Percentiles rank a stretch among this genome's conserved stretches.
Evolutionary conservation across 2,329 filamentous ascomycete genomes (phyloP).

Genomic region (Talaromyces albobiverticillius): DNA sequence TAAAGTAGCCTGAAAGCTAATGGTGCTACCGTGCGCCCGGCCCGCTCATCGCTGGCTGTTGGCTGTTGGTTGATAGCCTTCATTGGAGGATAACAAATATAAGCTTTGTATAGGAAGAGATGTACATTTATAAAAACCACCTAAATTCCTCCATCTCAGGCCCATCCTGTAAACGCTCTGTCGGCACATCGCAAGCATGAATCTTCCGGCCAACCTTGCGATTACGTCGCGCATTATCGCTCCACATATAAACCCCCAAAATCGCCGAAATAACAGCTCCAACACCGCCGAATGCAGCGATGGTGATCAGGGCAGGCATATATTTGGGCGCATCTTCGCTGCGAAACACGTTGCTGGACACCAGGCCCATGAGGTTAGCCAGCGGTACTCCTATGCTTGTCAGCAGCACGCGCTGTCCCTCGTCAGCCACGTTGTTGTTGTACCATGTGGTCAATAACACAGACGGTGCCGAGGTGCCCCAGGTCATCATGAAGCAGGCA

Average conservation of each 20-base stretch:
- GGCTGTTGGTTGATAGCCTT: too few species aligned
- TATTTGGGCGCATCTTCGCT: conserved; percentile 64
- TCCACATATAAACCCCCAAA: conserved; percentile 63
- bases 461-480: conserved; percentile 72
- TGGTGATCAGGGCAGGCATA: conserved; percentile 63
- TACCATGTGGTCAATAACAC: conserved; percentile 68
- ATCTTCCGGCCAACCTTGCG: conserved; percentile 54
- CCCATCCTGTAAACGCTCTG: conserved; percentile 55
- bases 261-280: conserved; percentile 55
- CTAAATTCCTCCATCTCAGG: conserved; percentile 54
- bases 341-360: conserved; percentile 66
- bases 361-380: conserved; percentile 73
- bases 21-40: too few species aligned
- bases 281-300: conserved; percentile 48
- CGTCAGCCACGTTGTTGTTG: conserved; percentile 79
- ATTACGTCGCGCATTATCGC: conserved; percentile 63
- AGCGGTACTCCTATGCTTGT: conserved; percentile 71
- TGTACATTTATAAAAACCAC: conserved; percentile 49
- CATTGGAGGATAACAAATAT: too few species aligned
- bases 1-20: too few species aligned
- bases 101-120: too few species aligned
- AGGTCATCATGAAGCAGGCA: conserved; percentile 78
- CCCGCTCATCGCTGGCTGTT: too few species aligned
- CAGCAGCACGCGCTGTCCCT: conserved; percentile 66
- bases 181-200: conserved; percentile 57